Evolutionary conservation across 768 basidiomycete genomes (phyloP), one percentile per base, ranked within the genome.

Genomic region (Rhodosporidiobolus sp.): DNA sequence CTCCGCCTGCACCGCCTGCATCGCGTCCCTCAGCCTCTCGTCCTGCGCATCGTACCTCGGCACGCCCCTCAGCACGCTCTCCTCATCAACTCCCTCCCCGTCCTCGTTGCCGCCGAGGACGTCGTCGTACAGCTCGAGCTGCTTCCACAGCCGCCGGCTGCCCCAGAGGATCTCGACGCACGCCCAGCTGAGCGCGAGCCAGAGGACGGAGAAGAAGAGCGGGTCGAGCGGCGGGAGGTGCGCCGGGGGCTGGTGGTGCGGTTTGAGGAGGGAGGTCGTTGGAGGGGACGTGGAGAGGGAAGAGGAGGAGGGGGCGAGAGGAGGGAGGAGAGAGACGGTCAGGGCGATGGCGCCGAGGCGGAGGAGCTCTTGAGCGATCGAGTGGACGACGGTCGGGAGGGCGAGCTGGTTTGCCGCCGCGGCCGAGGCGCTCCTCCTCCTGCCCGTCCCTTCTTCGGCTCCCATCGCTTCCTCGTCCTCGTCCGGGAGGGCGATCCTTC

Each of bases 181-280:
- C 12, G 75, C 75, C 66, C 73, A 76, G 7, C 77, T 75, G 22
- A 78, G 66, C 9, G 73, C 69, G 64, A 78, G 60, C 66, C 65
- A 73, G 48, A 78, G 67, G 3, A 72, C 77, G n/a, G 67, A 73
- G 63, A 72, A 78, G 71, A 78, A 76, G 46, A 76, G 71, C 10
- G 73, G 69, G 63, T 76, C 66, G 73, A 76, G 64, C 28, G 77
- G 68, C 17, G 73, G 65, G 43, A 74, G 66, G 65, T 0, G 71
- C 65, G 28, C 30, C 35, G 6, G 63, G 52, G 26, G 32, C 26
- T 34, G 48, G 50, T 7, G 8, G 48, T 6, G n/a, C 34, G 28
- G 59, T n/a, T n/a, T n/a, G 61, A n/a, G 32, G 43, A 4, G 7
- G 11, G 32, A 24, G 57, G 43, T 16, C 43, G 58, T 24, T 28